Conservation (phyloP, 2,329 filamentous ascomycete genomes). For the Paecilomyces niveus region DNA sequence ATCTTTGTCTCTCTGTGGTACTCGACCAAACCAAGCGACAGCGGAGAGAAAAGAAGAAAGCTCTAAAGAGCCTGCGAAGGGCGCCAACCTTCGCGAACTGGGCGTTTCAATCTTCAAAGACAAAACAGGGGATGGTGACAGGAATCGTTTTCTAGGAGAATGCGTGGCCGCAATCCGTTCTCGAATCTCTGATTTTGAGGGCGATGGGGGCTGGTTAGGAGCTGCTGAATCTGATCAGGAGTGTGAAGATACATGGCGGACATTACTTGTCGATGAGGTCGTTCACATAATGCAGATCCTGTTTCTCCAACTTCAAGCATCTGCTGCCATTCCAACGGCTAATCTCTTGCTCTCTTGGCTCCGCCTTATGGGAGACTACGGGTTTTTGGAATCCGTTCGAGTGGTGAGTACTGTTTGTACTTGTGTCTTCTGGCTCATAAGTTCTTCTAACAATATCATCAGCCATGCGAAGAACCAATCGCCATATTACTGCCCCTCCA, state of each 20-base stretch:
- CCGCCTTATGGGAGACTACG: slow-evolving; percentile 58
- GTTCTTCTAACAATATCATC: slow-evolving; percentile 12
- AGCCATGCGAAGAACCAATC: slow-evolving; percentile 34
- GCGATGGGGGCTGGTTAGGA: slow-evolving; percentile 39
- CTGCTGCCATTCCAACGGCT: slow-evolving; percentile 50
- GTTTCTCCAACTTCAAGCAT: slow-evolving; percentile 61
- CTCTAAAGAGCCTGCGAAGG: slow-evolving; percentile 9
- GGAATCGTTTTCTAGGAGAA: slow-evolving; percentile 20
- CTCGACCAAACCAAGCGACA: slow-evolving; percentile 9
- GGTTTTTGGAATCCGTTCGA: slow-evolving; percentile 61
- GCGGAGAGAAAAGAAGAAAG: slow-evolving; percentile 4
- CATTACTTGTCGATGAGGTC: slow-evolving; percentile 60
- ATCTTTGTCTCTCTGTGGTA: slow-evolving; percentile 22
- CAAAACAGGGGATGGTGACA: slow-evolving; percentile 17
- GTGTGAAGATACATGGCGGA: slow-evolving; percentile 56
- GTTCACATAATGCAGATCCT: slow-evolving; percentile 67
- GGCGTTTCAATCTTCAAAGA: slow-evolving; percentile 23
- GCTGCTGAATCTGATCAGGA: slow-evolving; percentile 46
- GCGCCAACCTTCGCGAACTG: slow-evolving; percentile 15
- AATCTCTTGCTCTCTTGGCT: slow-evolving; percentile 65
- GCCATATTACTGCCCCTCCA: slow-evolving; percentile 52
- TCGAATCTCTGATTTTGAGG: slow-evolving; percentile 26
- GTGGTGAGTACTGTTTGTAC: slow-evolving; percentile 39
- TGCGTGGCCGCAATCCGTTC: slow-evolving; percentile 28
- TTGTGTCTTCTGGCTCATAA: slow-evolving; percentile 1